Conservation (phyloP, 768 basidiomycete species). For the Chiua virens region DNA sequence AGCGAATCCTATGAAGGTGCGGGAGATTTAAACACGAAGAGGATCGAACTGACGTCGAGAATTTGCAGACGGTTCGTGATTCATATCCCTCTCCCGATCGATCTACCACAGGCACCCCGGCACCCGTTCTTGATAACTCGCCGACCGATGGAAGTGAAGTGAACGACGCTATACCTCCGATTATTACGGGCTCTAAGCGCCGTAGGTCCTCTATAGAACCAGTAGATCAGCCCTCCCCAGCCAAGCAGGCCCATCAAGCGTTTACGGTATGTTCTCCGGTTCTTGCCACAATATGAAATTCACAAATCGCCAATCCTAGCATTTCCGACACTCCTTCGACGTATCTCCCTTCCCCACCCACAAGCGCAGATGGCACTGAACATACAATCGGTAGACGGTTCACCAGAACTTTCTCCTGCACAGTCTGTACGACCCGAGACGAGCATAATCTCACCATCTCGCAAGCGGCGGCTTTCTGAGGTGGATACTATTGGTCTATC, state of each 20-base stretch:
- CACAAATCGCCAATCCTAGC: too few species aligned
- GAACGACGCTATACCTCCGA: conserved; percentile 5
- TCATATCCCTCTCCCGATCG: conserved; percentile 5
- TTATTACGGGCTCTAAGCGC: conserved; percentile 17
- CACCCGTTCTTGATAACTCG: conserved; percentile 4
- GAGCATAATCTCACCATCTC: background rate
- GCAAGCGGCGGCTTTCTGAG: conserved; percentile 40
- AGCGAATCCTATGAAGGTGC: too few species aligned
- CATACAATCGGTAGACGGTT: too few species aligned
- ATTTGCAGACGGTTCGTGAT: background rate
- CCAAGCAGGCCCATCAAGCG: conserved; percentile 1
- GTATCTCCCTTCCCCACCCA: background rate
- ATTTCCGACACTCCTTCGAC: too few species aligned
- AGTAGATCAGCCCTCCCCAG: background rate
- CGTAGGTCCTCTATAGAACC: background rate
- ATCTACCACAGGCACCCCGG: background rate
- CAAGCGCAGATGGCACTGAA: background rate
- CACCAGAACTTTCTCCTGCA: too few species aligned
- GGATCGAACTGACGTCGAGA: too few species aligned
- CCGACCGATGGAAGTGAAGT: conserved; percentile 14
- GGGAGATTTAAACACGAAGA: too few species aligned
- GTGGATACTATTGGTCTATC: conserved; percentile 10
- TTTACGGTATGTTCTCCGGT: conserved; percentile 5
- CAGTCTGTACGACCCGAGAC: too few species aligned
- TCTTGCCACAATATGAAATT: too few species aligned